phyloP scores from a whole-genome alignment of 805 yeast genomes.

The Candida krabiensis region DNA sequence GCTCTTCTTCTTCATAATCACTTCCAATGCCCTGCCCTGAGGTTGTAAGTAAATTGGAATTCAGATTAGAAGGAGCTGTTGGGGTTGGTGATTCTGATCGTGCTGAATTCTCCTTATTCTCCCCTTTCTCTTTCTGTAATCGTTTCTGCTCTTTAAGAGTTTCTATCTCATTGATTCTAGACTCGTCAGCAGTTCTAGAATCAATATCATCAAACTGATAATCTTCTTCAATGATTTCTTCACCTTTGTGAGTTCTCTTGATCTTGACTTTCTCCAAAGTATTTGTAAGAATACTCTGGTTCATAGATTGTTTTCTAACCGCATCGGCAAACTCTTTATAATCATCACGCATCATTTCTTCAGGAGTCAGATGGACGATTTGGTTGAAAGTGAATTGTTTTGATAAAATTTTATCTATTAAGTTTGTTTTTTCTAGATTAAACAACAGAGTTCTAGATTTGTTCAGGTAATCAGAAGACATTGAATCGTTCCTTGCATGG shows the following conservation, averaged over 20 bases:
- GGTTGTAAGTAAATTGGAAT: constrained; percentile 13
- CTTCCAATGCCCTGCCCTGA: constrained; percentile 4
- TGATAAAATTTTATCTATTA: constrained; percentile 57
- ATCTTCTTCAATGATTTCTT: constrained; percentile 69
- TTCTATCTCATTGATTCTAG: constrained; percentile 28
- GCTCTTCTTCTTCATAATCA: constrained; percentile 8
- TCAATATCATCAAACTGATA: constrained; percentile 28
- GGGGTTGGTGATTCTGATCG: constrained; percentile 9
- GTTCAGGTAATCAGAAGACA: constrained; percentile 52
- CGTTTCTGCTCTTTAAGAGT: constrained; percentile 21
- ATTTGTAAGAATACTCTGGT: constrained; percentile 61
- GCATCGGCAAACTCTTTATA: constrained; percentile 70
- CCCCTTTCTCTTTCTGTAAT: constrained; percentile 18
- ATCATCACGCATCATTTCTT: constrained; percentile 71
- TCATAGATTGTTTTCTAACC: constrained; percentile 66
- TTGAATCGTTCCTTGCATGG: constrained; percentile 10
- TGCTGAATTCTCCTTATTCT: constrained; percentile 5
- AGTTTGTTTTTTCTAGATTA: constrained; percentile 57
- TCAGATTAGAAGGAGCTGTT: constrained; percentile 10
- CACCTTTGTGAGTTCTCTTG: constrained; percentile 85
- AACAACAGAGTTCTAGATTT: constrained; percentile 66
- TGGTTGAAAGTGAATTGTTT: constrained; percentile 54
- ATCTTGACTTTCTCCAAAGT: constrained; percentile 52
- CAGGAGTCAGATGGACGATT: constrained; percentile 64
- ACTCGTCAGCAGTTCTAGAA: constrained; percentile 21